Conservation (phyloP, 2,329 filamentous ascomycete species). For the Rhynchosporium agropyri region DNA sequence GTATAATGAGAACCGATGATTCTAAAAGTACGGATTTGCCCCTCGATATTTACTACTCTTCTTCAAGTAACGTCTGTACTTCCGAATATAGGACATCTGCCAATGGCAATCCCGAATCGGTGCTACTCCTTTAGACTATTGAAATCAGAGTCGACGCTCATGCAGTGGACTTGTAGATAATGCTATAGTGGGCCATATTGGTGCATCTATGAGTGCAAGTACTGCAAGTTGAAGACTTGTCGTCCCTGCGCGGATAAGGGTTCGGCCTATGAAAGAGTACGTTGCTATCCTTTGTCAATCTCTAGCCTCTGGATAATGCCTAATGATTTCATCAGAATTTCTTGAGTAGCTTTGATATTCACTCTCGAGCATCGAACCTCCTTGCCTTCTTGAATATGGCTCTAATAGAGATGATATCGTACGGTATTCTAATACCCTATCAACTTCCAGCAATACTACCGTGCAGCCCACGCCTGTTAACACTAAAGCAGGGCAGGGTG, state of each 20-base stretch:
- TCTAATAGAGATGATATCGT: not conserved
- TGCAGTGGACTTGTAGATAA: slow-evolving; percentile 66
- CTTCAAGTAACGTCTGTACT: slow-evolving; percentile 15
- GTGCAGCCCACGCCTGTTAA: not conserved
- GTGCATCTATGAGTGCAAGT: slow-evolving; percentile 69
- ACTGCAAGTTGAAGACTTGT: slow-evolving; percentile 69
- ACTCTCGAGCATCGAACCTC: slow-evolving; percentile 14
- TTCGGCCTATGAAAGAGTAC: slow-evolving; percentile 25
- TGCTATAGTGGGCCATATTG: slow-evolving; percentile 67
- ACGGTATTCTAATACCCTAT: not conserved
- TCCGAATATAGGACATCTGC: not conserved
- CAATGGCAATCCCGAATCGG: slow-evolving; percentile 59
- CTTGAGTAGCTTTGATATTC: not conserved
- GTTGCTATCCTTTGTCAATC: slow-evolving; percentile 16
- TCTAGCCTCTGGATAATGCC: slow-evolving; percentile 16
- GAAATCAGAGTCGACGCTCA: slow-evolving; percentile 66
- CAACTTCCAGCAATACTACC: not conserved
- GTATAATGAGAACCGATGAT: not conserved
- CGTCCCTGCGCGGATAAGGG: slow-evolving; percentile 51
- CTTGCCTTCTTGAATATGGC: slow-evolving; percentile 10
- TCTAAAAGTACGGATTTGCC: slow-evolving; percentile 8
- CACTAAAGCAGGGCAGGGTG: not conserved
- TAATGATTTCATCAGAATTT: slow-evolving; percentile 9
- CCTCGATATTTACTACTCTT: slow-evolving; percentile 14
- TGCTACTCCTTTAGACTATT: slow-evolving; percentile 65